Evolutionary conservation across 345 rosid species (phyloP).

Genomic region (Hibiscus trionum): DNA sequence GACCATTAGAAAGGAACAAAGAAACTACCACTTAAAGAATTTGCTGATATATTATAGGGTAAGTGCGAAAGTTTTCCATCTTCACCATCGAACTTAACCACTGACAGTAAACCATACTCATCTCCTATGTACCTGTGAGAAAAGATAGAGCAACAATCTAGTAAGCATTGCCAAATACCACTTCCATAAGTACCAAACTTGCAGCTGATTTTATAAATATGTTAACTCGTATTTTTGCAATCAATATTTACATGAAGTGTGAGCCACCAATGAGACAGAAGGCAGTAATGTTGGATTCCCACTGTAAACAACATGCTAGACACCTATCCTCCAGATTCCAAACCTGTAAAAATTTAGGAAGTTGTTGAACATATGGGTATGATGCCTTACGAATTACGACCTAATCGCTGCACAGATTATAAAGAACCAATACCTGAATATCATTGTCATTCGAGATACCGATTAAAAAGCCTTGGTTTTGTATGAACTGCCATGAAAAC

Average conservation of each 20-base stretch:
- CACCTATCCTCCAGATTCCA: constrained; percentile 54
- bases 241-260: constrained; percentile 40
- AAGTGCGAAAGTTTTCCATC: constrained; percentile 31
- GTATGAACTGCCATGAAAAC: constrained; percentile 48
- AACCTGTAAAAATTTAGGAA: constrained; percentile 31
- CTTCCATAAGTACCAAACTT: constrained; percentile 13
- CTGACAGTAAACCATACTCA: constrained; percentile 42
- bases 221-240: constrained; percentile 2
- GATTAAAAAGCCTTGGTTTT: constrained; percentile 51
- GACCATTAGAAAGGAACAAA: not conserved
- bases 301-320: constrained; percentile 35
- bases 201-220: constrained; percentile 11
- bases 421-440: constrained; percentile 43
- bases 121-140: constrained; percentile 46
- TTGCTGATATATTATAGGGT: constrained; percentile 42
- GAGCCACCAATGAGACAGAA: constrained; percentile 49
- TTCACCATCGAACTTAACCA: constrained; percentile 45
- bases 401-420: not conserved
- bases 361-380: not conserved
- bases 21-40: constrained; percentile 37
- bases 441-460: constrained; percentile 46
- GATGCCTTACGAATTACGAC: not conserved
- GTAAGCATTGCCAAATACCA: constrained; percentile 6
- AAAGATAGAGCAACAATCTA: constrained; percentile 3
- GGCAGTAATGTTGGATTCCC: constrained; percentile 58